These are phyloP conservation scores for Emmonsia crescens DNA, from an alignment of 2,329 filamentous ascomycete species.

Conservation along the genomic window DNA sequence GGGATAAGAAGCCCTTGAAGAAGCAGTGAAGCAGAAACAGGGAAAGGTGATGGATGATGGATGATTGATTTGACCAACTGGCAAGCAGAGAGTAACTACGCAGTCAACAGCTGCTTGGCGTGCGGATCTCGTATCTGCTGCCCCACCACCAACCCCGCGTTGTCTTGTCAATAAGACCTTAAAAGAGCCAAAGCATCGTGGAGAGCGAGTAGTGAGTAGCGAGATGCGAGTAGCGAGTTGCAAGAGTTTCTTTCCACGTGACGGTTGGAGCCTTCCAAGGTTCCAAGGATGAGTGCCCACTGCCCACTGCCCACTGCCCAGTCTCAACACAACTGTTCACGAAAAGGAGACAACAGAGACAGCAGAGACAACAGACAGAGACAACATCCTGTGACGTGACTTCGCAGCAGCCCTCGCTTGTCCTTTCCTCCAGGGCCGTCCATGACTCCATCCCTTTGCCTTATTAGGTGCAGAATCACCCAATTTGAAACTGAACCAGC, in stretches of 20 bases:
- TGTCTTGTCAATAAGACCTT: not conserved
- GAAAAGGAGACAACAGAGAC: too few species aligned
- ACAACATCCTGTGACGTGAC: not conserved
- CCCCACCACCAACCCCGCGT: conserved; percentile 1
- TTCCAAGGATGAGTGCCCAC: not conserved
- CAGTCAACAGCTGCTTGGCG: not conserved
- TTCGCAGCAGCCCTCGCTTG: not conserved
- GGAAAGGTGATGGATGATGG: too few species aligned
- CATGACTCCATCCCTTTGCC: not conserved
- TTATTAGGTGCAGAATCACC: not conserved
- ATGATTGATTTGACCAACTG: not conserved
- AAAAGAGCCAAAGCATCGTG: too few species aligned
- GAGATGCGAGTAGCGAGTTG: too few species aligned
- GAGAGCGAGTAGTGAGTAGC: not conserved
- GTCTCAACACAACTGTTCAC: not conserved
- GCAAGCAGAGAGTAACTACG: not conserved
- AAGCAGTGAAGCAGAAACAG: not conserved
- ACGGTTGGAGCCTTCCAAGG: not conserved
- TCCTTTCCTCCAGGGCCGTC: too few species aligned
- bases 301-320: not conserved
- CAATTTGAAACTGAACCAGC: not conserved
- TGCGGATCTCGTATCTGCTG: not conserved
- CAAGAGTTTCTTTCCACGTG: not conserved
- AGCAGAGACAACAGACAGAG: not conserved
- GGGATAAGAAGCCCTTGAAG: not conserved